Evolutionary conservation across 164 flowering plant genomes (phyloP).

Genomic region (Vitis labrusca): DNA sequence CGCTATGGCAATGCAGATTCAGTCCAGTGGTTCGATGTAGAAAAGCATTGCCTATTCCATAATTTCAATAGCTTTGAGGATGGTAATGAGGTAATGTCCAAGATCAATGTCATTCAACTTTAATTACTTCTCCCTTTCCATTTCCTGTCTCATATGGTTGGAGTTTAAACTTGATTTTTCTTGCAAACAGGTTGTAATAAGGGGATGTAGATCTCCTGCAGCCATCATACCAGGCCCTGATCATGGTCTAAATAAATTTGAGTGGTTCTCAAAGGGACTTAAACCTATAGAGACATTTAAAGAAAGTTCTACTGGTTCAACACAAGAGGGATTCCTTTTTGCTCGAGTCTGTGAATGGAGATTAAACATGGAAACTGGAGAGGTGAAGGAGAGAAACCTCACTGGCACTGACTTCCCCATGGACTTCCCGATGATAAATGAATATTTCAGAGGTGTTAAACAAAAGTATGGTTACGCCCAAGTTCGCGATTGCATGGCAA

Average conservation of each 20-base stretch:
- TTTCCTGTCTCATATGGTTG: too few species aligned
- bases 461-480: conserved; percentile 47
- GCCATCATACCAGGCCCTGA: conserved; percentile 69
- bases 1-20: conserved; percentile 60
- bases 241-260: conserved; percentile 39
- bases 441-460: conserved; percentile 29
- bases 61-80: conserved; percentile 60
- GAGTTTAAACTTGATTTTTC: too few species aligned
- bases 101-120: too few species aligned
- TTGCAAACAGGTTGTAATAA: conserved; percentile 48
- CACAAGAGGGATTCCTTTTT: conserved; percentile 29
- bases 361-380: conserved; percentile 49
- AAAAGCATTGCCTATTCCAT: conserved; percentile 51
- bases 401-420: conserved; percentile 37
- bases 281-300: conserved; percentile 18
- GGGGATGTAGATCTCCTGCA: conserved; percentile 51
- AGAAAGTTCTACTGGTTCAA: background rate
- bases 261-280: conserved; percentile 58
- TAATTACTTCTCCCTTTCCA: background rate
- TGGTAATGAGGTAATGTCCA: conserved; percentile 48
- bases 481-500: conserved; percentile 38
- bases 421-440: conserved; percentile 63
- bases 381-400: conserved; percentile 44
- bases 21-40: conserved; percentile 55
- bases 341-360: conserved; percentile 52